These are phyloP conservation scores for Colletotrichum camelliae DNA, from an alignment of 2,329 filamentous ascomycete species.

Conservation along the genomic window DNA sequence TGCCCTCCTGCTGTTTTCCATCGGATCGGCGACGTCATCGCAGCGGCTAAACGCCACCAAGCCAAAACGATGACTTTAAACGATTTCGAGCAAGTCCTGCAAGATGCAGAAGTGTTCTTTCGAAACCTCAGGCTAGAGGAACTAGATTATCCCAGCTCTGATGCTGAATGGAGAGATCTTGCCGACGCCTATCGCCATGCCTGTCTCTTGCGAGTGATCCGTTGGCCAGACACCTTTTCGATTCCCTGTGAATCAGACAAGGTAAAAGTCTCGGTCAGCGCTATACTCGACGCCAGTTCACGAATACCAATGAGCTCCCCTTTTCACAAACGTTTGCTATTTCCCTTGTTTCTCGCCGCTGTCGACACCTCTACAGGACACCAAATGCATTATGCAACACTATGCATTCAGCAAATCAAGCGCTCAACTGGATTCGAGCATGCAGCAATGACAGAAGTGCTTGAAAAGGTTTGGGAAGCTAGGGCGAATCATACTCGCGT, in stretches of 20 bases:
- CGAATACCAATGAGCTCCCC: constrained; percentile 23
- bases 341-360: constrained; percentile 31
- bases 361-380: constrained; percentile 27
- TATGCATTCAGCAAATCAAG: constrained; percentile 29
- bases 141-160: constrained; percentile 28
- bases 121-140: constrained; percentile 28
- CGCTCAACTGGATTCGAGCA: constrained; percentile 29
- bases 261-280: constrained; percentile 27
- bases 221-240: constrained; percentile 29
- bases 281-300: constrained; percentile 30
- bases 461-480: constrained; percentile 29
- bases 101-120: constrained; percentile 27
- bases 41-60: constrained; percentile 25
- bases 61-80: background rate
- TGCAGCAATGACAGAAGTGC: constrained; percentile 27
- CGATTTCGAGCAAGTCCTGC: constrained; percentile 21
- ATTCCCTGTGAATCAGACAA: constrained; percentile 26
- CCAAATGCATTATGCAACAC: constrained; percentile 30
- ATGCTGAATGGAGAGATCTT: constrained; percentile 30
- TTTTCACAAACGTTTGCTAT: constrained; percentile 32
- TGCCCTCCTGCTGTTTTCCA: constrained; percentile 30
- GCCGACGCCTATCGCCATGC: constrained; percentile 34
- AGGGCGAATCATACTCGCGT: constrained; percentile 19
- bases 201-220: constrained; percentile 30
- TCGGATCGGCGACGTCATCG: constrained; percentile 28